phyloP scores from a whole-genome alignment of 2,329 filamentous ascomycete species.

The Nemania sp. region DNA sequence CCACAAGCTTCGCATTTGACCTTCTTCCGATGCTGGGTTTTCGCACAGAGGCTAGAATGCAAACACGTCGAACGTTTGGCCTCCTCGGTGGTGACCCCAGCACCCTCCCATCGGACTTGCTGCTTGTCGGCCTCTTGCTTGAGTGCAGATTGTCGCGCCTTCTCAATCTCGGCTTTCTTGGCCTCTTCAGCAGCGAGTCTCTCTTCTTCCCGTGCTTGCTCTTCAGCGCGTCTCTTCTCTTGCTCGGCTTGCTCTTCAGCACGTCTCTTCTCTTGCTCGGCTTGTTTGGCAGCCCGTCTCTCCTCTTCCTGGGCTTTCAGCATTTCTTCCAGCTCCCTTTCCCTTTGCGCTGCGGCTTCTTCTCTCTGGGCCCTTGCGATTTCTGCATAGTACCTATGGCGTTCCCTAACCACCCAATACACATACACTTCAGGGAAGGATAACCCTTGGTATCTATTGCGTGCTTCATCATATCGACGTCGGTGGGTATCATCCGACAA shows the following conservation, averaged over 20 bases:
- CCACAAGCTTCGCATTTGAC: conserved; percentile 25
- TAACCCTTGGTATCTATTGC: too few relatives aligned
- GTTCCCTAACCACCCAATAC: too few relatives aligned
- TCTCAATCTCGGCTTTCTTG: conserved; percentile 30
- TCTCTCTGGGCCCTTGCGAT: too few relatives aligned
- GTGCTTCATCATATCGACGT: conserved; percentile 39
- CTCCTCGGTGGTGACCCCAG: conserved; percentile 9
- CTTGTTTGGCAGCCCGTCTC: too few relatives aligned
- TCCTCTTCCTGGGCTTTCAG: too few relatives aligned
- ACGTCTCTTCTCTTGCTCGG: too few relatives aligned
- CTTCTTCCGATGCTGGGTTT: conserved; percentile 10
- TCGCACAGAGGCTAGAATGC: conserved; percentile 23
- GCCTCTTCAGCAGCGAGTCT: conserved; percentile 21
- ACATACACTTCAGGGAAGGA: too few relatives aligned
- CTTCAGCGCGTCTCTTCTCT: conserved; percentile 20
- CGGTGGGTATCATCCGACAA: conserved; percentile 43
- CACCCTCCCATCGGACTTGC: conserved; percentile 32
- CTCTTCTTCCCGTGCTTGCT: conserved; percentile 30
- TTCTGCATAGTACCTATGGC: too few relatives aligned
- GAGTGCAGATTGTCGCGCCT: conserved; percentile 4
- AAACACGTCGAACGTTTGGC: conserved; percentile 10
- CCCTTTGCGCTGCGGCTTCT: background rate
- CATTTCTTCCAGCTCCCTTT: conserved; percentile 4
- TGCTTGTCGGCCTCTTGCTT: conserved; percentile 37
- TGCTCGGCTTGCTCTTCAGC: conserved; percentile 23